Percentiles rank a stretch among this genome's conserved stretches.
Conservation (phyloP, 164 flowering plant genomes). For the Buxus sempervirens region DNA sequence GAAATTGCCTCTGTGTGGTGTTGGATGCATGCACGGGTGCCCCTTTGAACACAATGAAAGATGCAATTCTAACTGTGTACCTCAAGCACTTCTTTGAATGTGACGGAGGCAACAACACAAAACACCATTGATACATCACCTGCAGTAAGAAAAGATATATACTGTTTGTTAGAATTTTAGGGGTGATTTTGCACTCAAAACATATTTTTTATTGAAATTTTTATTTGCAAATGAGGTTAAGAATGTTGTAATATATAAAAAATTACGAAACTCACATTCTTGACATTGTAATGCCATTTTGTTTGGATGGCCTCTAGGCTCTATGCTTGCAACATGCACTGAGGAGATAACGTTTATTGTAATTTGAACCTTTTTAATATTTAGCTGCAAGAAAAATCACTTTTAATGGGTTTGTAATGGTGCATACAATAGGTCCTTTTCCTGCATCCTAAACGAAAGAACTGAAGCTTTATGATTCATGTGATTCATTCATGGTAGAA, state of each 20-base stretch:
- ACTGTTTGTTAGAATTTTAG: too few species aligned
- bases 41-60: conserved; percentile 35
- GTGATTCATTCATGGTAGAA: conserved; percentile 20
- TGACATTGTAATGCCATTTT: too few species aligned
- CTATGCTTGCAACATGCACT: too few species aligned
- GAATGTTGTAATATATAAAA: too few species aligned
- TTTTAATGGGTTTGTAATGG: neutral
- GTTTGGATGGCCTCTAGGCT: too few species aligned
- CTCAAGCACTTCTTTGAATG: neutral
- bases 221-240: too few species aligned
- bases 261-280: too few species aligned
- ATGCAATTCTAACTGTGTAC: conserved; percentile 28
- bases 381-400: neutral
- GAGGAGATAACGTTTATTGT: neutral
- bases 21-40: conserved; percentile 39
- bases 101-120: too few species aligned
- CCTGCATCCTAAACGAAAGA: conserved; percentile 13
- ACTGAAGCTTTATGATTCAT: conserved; percentile 27
- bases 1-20: conserved; percentile 49
- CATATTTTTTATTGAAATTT: too few species aligned
- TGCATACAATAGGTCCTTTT: conserved; percentile 24
- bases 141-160: too few species aligned
- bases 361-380: neutral
- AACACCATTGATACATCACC: too few species aligned
- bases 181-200: too few species aligned